Conservation (phyloP, 2,329 filamentous ascomycete genomes). For the Xylaria sp. region DNA sequence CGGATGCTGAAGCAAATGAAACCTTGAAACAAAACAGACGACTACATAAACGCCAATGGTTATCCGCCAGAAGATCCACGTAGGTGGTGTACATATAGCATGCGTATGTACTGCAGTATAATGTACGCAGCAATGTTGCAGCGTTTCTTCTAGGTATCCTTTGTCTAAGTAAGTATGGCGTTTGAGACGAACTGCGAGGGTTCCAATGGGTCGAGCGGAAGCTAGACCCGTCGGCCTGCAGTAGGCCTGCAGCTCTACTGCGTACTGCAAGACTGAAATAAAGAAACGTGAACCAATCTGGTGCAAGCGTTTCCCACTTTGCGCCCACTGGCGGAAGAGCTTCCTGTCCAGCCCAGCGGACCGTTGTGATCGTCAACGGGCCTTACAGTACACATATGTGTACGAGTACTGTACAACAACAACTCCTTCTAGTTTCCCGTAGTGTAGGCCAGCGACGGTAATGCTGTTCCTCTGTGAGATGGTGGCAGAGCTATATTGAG, state of each 20-base stretch:
- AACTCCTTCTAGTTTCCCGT: neutral
- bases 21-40: slow-evolving; percentile 14
- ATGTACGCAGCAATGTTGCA: no score
- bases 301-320: slow-evolving; percentile 11
- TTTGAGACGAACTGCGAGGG: slow-evolving; percentile 27
- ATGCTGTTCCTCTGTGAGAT: neutral
- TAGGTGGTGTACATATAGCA: neutral
- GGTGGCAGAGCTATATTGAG: neutral
- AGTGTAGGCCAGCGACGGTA: neutral
- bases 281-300: slow-evolving; percentile 26
- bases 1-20: slow-evolving; percentile 13
- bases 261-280: slow-evolving; percentile 48
- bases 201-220: slow-evolving; percentile 28
- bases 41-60: slow-evolving; percentile 33
- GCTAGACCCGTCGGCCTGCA: slow-evolving; percentile 42
- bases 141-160: slow-evolving; percentile 22
- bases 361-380: slow-evolving; percentile 5
- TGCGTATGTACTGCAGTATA: neutral
- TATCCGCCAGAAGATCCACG: slow-evolving; percentile 30
- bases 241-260: slow-evolving; percentile 43
- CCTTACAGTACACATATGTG: neutral
- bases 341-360: neutral
- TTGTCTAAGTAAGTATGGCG: slow-evolving; percentile 27
- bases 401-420: neutral
- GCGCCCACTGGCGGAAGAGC: slow-evolving; percentile 6